Evolutionary conservation across 2,329 filamentous ascomycete genomes (phyloP).

Genomic region (Phaeosphaeria sp.): DNA sequence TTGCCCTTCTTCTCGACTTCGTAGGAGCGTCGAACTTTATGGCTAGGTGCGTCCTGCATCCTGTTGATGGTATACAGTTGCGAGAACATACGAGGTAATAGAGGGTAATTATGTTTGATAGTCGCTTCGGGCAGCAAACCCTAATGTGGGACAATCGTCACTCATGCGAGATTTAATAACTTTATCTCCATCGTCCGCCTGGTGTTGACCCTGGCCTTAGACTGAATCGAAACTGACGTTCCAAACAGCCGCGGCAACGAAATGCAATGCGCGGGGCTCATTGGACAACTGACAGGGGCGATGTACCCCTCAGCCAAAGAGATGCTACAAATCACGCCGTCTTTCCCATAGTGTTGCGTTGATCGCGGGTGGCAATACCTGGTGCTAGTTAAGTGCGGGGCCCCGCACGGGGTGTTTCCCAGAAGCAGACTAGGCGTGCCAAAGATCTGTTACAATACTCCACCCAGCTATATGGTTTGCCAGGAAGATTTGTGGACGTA

Average conservation of each 20-base stretch:
- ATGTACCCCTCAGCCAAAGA: neutral
- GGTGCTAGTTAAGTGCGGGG: neutral
- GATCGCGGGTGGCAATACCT: neutral
- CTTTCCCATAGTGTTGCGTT: neutral
- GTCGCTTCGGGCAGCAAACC: neutral
- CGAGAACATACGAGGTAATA: neutral
- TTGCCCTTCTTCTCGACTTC: conserved; percentile 16
- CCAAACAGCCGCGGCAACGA: conserved; percentile 17
- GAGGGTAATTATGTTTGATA: neutral
- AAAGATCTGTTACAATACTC: neutral
- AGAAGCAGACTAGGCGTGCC: neutral
- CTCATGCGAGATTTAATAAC: neutral
- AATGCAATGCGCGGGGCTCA: conserved; percentile 3
- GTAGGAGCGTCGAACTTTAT: conserved; percentile 5
- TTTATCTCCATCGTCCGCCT: neutral
- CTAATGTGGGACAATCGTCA: neutral
- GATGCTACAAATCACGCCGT: neutral
- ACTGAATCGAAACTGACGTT: conserved; percentile 2
- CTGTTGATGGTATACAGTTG: conserved; percentile 7
- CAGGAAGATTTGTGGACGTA: neutral
- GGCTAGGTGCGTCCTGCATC: conserved; percentile 11
- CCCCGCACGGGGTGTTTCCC: neutral
- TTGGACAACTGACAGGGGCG: neutral
- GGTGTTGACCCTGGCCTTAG: neutral
- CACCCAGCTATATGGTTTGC: neutral